Percentiles rank a stretch among this genome's conserved stretches.
Evolutionary conservation across 257 asterid species (phyloP).

Genomic region (Solanum sejunctum): DNA sequence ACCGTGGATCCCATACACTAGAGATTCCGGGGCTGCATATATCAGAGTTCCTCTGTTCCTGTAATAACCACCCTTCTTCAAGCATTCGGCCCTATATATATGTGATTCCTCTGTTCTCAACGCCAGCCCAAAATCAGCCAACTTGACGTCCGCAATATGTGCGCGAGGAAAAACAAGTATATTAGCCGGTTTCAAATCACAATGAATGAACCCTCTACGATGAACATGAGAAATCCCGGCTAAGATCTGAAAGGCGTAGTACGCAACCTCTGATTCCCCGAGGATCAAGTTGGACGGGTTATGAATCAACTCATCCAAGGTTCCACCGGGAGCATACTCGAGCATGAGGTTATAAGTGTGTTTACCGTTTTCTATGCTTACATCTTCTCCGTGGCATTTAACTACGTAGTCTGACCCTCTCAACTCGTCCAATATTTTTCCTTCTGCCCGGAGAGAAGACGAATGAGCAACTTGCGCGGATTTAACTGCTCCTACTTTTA

Average conservation of each 20-base stretch:
- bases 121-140: neutral
- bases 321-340: neutral
- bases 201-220: neutral
- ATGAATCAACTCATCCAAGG: neutral
- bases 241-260: neutral
- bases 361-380: neutral
- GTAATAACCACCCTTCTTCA: neutral
- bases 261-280: neutral
- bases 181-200: constrained; percentile 1
- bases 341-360: neutral
- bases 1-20: neutral
- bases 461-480: neutral
- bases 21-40: constrained; percentile 1
- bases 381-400: neutral
- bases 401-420: neutral
- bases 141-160: neutral
- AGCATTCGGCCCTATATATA: too few species aligned
- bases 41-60: neutral
- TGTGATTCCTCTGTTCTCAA: neutral
- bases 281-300: neutral
- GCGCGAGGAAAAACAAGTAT: neutral
- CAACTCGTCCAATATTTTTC: neutral
- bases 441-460: neutral
- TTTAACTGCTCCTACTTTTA: too few species aligned
- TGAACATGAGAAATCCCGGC: neutral